Conservation (phyloP, 352 stramenopile genomes). For the Vaucheria bursata region DNA sequence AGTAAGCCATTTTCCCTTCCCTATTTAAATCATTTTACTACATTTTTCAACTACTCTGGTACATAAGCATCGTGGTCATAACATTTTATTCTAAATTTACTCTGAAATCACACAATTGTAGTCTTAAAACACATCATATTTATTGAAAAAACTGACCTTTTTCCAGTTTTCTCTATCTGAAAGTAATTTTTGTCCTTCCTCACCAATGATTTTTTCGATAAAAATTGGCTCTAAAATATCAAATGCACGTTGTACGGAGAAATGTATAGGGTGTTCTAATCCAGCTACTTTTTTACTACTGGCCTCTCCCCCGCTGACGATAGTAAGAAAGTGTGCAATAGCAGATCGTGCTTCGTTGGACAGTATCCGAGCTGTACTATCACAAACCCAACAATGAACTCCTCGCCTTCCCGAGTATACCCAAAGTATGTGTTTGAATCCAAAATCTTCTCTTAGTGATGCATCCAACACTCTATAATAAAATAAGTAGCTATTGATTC, state of each 20-base stretch:
- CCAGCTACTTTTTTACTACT: slow-evolving; percentile 47
- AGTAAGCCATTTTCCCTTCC: not conserved
- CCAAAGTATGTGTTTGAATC: slow-evolving; percentile 94
- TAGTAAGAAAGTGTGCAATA: slow-evolving; percentile 90
- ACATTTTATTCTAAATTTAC: too few species aligned
- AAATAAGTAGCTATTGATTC: too few species aligned
- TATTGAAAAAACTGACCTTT: slow-evolving; percentile 26
- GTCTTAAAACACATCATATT: too few species aligned
- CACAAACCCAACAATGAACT: slow-evolving; percentile 99
- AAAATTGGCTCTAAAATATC: slow-evolving; percentile 89
- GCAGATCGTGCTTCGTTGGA: slow-evolving; percentile 90
- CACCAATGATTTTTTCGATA: slow-evolving; percentile 27
- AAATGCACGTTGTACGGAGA: slow-evolving; percentile 78
- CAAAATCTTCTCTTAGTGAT: slow-evolving; percentile 83
- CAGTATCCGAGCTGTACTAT: slow-evolving; percentile 78
- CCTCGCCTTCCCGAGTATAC: slow-evolving; percentile 96
- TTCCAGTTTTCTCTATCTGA: slow-evolving; percentile 20
- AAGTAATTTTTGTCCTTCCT: slow-evolving; percentile 36
- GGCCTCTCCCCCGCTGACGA: slow-evolving; percentile 62
- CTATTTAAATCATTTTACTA: not conserved
- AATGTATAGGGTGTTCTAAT: slow-evolving; percentile 66
- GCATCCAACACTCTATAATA: slow-evolving; percentile 39
- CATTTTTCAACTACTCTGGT: not conserved
- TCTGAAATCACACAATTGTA: too few species aligned
- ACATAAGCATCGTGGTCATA: too few species aligned